Evolutionary conservation across 2,329 filamentous ascomycete genomes (phyloP).

Genomic region (Westerdykella ornata): DNA sequence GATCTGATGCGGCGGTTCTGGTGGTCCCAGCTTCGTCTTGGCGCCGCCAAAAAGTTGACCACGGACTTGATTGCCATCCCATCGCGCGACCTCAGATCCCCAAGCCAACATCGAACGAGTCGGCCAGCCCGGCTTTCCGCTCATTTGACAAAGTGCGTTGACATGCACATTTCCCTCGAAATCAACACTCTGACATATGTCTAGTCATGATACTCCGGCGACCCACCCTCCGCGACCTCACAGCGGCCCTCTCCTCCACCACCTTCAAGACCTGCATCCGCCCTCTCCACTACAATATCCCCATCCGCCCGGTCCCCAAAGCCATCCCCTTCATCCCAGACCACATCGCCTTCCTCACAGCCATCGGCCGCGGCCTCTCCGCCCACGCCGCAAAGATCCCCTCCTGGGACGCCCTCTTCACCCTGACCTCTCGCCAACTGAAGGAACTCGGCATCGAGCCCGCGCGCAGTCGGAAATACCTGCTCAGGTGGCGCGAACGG

Average conservation of each 20-base stretch:
- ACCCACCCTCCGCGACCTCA: conserved; percentile 24
- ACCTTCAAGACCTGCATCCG: conserved; percentile 23
- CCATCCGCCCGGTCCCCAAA: conserved; percentile 50
- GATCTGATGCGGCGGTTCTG: too few species aligned
- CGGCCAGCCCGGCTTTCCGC: too few species aligned
- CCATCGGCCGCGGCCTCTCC: conserved; percentile 82
- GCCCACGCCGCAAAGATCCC: conserved; percentile 81
- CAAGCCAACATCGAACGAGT: too few species aligned
- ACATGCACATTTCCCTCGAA: too few species aligned
- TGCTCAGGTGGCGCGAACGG: conserved; percentile 80
- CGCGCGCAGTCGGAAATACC: conserved; percentile 71
- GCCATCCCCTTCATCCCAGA: conserved; percentile 84
- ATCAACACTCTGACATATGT: background rate
- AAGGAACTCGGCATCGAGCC: conserved; percentile 79
- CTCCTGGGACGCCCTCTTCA: conserved; percentile 86
- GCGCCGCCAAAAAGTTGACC: too few species aligned
- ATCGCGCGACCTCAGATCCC: too few species aligned
- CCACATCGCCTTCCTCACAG: conserved; percentile 73
- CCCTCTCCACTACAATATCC: conserved; percentile 37
- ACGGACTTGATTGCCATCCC: too few species aligned
- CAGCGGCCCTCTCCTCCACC: conserved; percentile 21
- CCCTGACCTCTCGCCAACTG: conserved; percentile 68
- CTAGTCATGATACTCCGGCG: conserved; percentile 33
- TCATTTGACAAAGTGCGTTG: too few species aligned
- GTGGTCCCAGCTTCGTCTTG: too few species aligned